Conservation (phyloP, 2,329 filamentous ascomycete genomes). For the Botrytis porri region DNA sequence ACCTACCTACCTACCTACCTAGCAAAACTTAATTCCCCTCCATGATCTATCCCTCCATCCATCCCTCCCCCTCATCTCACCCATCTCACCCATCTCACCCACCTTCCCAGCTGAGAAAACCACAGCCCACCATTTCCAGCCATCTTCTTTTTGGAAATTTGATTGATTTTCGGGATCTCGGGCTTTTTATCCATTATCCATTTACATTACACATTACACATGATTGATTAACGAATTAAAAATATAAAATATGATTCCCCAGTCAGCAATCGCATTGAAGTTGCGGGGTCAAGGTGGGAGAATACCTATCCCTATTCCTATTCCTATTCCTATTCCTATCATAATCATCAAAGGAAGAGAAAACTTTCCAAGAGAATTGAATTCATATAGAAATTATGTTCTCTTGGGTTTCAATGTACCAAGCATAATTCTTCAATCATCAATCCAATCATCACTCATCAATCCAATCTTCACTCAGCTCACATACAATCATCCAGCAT, state of each 20-base stretch:
- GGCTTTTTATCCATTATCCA: no score
- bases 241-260: neutral
- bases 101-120: conserved; percentile 7
- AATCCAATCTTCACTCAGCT: neutral
- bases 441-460: neutral
- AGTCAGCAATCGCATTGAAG: neutral
- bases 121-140: conserved; percentile 7
- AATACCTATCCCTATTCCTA: no score
- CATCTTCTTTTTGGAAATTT: conserved; percentile 13
- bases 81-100: no score
- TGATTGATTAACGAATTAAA: no score
- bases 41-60: no score
- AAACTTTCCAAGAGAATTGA: neutral
- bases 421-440: no score
- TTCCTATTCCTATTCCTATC: no score
- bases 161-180: neutral
- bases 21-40: neutral
- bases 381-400: no score
- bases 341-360: no score
- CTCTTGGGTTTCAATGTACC: neutral
- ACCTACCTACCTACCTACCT: no score
- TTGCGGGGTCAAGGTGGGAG: neutral
- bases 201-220: neutral
- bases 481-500: neutral
- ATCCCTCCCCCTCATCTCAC: no score